phyloP scores from a whole-genome alignment of 169 alveolate genomes.

The Plasmodium relictum region DNA sequence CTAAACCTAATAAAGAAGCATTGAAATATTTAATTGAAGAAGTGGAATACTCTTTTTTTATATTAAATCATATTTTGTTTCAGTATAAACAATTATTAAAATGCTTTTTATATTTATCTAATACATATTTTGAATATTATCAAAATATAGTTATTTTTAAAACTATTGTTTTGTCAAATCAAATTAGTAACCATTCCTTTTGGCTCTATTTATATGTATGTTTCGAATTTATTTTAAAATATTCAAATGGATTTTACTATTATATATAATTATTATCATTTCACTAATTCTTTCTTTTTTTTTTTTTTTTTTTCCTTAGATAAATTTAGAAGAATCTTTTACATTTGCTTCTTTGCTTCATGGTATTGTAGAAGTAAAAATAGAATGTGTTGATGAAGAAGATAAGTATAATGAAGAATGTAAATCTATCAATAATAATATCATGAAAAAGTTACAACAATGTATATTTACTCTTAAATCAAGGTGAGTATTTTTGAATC shows the following conservation, averaged over 20 bases:
- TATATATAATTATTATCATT: background rate
- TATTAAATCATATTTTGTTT: conserved; percentile 14
- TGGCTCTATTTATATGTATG: conserved; percentile 54
- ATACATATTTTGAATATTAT: conserved; percentile 46
- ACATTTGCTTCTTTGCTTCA: conserved; percentile 45
- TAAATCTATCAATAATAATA: conserved; percentile 7
- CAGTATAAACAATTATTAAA: conserved; percentile 38
- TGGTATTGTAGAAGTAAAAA: conserved; percentile 44
- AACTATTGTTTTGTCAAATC: conserved; percentile 21
- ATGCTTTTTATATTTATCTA: conserved; percentile 27
- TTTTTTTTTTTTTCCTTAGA: background rate
- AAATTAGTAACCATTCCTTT: conserved; percentile 4
- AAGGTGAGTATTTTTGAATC: conserved; percentile 11
- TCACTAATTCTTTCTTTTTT: background rate
- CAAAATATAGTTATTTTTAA: conserved; percentile 33
- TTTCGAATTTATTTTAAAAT: background rate
- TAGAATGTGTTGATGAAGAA: conserved; percentile 68
- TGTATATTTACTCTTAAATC: conserved; percentile 58
- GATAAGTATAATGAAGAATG: conserved; percentile 50
- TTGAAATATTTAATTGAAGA: conserved; percentile 47
- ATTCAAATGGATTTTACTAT: background rate
- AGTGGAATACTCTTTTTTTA: conserved; percentile 10
- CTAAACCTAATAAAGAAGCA: conserved; percentile 52
- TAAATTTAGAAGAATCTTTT: conserved; percentile 45
- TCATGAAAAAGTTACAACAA: conserved; percentile 33